Conservation (phyloP, 2,329 filamentous ascomycete genomes). For the Aspergillus sergii region DNA sequence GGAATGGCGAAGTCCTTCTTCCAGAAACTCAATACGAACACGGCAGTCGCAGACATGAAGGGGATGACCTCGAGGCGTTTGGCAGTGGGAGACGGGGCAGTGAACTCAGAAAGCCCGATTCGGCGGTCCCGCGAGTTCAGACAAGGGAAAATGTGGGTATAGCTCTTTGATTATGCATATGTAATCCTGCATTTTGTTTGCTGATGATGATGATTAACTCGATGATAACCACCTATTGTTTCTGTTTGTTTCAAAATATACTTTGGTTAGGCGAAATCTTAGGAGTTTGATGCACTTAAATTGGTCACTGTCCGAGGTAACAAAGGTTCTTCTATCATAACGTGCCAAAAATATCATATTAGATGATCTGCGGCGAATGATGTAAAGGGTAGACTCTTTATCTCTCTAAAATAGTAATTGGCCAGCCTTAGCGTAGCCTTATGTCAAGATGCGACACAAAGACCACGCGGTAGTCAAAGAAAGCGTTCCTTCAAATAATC, state of each 20-base stretch:
- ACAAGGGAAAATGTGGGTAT: constrained; percentile 1
- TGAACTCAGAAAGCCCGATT: constrained; percentile 2
- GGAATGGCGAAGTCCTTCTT: constrained; percentile 21
- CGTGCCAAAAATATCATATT: background rate
- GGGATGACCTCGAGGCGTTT: background rate
- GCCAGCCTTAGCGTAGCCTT: background rate
- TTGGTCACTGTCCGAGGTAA: background rate
- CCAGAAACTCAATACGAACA: background rate
- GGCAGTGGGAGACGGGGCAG: background rate
- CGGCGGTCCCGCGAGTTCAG: constrained; percentile 1
- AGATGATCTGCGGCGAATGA: background rate
- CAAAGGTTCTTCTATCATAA: too few species aligned
- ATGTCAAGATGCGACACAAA: background rate
- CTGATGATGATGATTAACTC: background rate
- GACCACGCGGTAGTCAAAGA: background rate
- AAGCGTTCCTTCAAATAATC: background rate
- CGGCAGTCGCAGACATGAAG: background rate
- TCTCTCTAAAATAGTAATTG: background rate
- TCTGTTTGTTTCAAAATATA: background rate
- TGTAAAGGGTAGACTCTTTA: background rate
- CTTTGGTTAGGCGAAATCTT: background rate
- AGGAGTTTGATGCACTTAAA: background rate
- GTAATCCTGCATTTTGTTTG: background rate
- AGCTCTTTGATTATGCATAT: background rate
- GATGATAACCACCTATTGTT: background rate